These are phyloP conservation scores for Phaeomoniella chlamydospora DNA, from an alignment of 2,329 filamentous ascomycete species.

Conservation along the genomic window DNA sequence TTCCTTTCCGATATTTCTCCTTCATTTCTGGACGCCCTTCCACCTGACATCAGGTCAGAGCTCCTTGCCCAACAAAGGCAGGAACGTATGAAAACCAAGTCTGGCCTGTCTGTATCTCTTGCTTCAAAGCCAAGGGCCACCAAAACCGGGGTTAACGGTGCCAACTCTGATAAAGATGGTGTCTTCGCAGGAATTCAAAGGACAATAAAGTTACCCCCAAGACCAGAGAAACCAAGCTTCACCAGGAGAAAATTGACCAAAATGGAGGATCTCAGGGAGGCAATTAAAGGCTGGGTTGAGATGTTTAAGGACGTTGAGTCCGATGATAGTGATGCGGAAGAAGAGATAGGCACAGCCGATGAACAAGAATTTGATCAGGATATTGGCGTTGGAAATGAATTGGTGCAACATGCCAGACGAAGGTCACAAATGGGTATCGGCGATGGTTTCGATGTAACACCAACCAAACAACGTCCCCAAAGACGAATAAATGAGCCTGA, in stretches of 20 bases:
- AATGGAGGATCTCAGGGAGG: conserved; percentile 53
- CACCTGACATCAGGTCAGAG: conserved; percentile 65
- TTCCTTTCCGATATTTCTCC: conserved; percentile 37
- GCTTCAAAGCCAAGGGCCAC: conserved; percentile 1
- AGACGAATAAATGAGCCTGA: no score
- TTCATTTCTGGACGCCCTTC: conserved; percentile 68
- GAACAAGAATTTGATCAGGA: not conserved
- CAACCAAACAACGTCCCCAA: not conserved
- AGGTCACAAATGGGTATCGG: not conserved
- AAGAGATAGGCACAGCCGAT: conserved; percentile 49
- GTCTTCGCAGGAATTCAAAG: conserved; percentile 16
- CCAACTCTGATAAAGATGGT: conserved; percentile 5
- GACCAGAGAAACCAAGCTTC: conserved; percentile 42
- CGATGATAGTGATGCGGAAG: conserved; percentile 52
- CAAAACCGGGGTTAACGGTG: conserved; percentile 12
- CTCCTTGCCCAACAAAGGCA: conserved; percentile 60
- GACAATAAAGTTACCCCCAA: conserved; percentile 31
- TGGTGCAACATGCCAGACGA: not conserved
- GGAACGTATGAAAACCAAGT: conserved; percentile 41
- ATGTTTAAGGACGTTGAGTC: conserved; percentile 62
- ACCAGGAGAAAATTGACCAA: conserved; percentile 41
- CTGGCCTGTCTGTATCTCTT: conserved; percentile 30
- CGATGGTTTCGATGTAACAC: not conserved
- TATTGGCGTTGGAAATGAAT: not conserved
- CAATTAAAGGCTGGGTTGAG: conserved; percentile 61